Evolutionary conservation across 1,139 yeast species (phyloP), one percentile per base, ranked within the genome.

Genomic region (Yamadazyma aaseri): DNA sequence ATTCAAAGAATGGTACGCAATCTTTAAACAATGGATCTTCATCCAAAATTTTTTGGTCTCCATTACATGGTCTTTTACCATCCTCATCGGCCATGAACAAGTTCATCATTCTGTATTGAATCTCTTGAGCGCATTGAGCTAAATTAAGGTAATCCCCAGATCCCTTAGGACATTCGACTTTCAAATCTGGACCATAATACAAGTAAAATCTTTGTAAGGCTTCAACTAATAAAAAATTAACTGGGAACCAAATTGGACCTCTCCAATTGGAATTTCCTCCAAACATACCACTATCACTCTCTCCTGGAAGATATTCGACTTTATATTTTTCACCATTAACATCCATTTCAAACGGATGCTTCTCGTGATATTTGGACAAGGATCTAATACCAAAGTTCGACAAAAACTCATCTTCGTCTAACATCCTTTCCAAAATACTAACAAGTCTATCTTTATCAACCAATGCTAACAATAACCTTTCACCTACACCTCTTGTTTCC

Each of bases 231-330:
- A 90, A 66, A 60, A 90, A 90, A 53, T 86, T 89, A 9, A 89
- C 87, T 16, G 97, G 96, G 70, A 90, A 87, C 97, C 97, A 90
- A 52, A 90, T 87, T n/a, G 97, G 97, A 4, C 97, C 97, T 61
- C 97, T 75, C 97, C 97, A 90, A 60, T 89, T 90, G 18, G 96
- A 87, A 56, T 90, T 90, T 46, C 97, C 97, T 37, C 97, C 97
- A 72, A 90, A 90, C 78, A 90, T 76, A 8, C 96, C 96, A 3
- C 95, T 83, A 54, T 87, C 94, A 14, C 96, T 85, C 58, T 90
- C 97, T 14, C 96, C 97, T 2, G 97, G 87, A 39, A 89, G 76
- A 59, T 90, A 90, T 43, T 76, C 79, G 22, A 90, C 95, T 25
- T 69, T 66, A 58, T 83, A 90, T 31, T 72, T 69, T 46, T 81